Evolutionary conservation across 345 rosid species (phyloP), one percentile per base, ranked within the genome.

Genomic region (Hypericum perforatum): DNA sequence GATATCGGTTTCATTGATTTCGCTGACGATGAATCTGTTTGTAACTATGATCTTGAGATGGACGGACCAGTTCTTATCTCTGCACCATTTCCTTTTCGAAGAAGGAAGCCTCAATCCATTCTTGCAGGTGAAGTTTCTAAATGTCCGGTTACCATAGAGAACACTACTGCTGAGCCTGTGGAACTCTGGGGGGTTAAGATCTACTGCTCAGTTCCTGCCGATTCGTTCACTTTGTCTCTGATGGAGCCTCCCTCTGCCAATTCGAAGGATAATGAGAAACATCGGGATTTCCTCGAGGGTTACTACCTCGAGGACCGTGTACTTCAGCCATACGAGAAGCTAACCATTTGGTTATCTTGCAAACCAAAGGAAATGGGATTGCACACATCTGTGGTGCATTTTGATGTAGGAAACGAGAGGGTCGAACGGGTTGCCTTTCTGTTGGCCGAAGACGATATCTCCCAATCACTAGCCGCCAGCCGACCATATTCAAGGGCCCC

Each of bases 401-500:
- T 45, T 11, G 48, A 45, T 11, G 48, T 45, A 7, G 10, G 10
- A 6, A 16, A 11, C 11, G 48, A 45, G 7, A 9, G 48, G 13
- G 2, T 45, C 12, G 48, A 45, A 67, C 67, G 98, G 12, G 79
- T 79, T 51, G 76, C 62, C 45, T 79, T 81, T 65, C 73, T 87
- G 39, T 70, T 91, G 83, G 95, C 79, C 1, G 96, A 91, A 69
- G 90, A 91, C 32, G 32, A 22, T 22, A 22, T 22, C 32, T 22
- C 32, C 32, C 32, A 22, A 22, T 22, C 32, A 22, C 32, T 22
- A 22, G 32, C 32, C 4, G 1, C 32, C 4, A 22, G 32, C 32
- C 1, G 32, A 22, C 32, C 32, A 22, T 22, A 22, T 22, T 22
- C 32, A 22, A 22, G 82, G 74, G 58, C 50, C 59, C 40, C 10